Evolutionary conservation across 2,329 filamentous ascomycete genomes (phyloP).

Genomic region (Biscogniauxia sp.): DNA sequence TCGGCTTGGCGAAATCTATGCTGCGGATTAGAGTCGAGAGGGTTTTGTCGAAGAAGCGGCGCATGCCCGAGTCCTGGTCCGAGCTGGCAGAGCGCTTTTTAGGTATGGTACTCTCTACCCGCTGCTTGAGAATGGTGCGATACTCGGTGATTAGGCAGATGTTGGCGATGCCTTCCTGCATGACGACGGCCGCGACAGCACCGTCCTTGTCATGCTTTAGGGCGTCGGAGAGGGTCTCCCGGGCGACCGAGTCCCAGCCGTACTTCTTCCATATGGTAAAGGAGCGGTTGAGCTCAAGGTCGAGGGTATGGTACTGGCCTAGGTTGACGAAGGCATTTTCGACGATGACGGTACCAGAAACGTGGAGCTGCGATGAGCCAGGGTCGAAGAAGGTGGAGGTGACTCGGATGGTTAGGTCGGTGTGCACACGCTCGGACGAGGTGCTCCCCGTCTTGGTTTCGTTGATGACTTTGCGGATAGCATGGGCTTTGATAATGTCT

Average conservation of each 20-base stretch:
- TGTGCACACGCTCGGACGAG: conserved; percentile 51
- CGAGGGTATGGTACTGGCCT: conserved; percentile 61
- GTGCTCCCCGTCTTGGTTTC: conserved; percentile 47
- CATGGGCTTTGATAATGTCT: conserved; percentile 54
- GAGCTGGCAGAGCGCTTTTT: conserved; percentile 64
- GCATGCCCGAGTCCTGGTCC: conserved; percentile 69
- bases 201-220: conserved; percentile 76
- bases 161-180: conserved; percentile 85
- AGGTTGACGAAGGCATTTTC: conserved; percentile 53
- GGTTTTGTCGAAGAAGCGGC: conserved; percentile 74
- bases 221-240: conserved; percentile 74
- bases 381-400: conserved; percentile 59
- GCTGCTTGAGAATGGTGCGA: conserved; percentile 71
- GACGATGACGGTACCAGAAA: conserved; percentile 51
- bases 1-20: conserved; percentile 68
- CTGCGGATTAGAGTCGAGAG: conserved; percentile 73
- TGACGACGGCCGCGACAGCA: conserved; percentile 84
- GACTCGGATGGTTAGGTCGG: conserved; percentile 55
- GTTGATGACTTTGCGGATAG: conserved; percentile 53
- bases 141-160: conserved; percentile 80
- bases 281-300: conserved; percentile 81
- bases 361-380: conserved; percentile 51
- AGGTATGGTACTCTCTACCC: conserved; percentile 64
- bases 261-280: conserved; percentile 84
- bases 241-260: conserved; percentile 88